Percentiles rank a stretch among this genome's conserved stretches.
These are phyloP conservation scores for Clonostachys chloroleuca DNA, from an alignment of 2,329 filamentous ascomycete species.

Conservation along the genomic window DNA sequence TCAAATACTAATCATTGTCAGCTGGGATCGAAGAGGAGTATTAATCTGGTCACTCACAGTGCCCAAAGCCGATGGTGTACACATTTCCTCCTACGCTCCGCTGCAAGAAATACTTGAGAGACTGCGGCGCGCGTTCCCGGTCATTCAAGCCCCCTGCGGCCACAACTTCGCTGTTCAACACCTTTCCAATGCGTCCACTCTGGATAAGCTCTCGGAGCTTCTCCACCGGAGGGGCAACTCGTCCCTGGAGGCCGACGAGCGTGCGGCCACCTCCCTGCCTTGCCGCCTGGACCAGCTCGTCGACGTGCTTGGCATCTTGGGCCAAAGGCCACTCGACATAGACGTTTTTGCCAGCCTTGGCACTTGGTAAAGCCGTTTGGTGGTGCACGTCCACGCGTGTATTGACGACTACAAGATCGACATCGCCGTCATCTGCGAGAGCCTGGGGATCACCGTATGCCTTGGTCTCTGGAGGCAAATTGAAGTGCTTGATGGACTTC, in stretches of 20 bases:
- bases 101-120: conserved; percentile 42
- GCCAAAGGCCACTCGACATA: conserved; percentile 58
- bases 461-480: conserved; percentile 31
- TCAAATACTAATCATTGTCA: conserved; percentile 30
- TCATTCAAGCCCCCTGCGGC: conserved; percentile 27
- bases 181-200: conserved; percentile 40
- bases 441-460: conserved; percentile 45
- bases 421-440: conserved; percentile 39
- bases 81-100: conserved; percentile 39
- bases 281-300: conserved; percentile 31
- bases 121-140: conserved; percentile 20
- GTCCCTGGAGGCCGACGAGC: conserved; percentile 47
- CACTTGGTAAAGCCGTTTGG: conserved; percentile 33
- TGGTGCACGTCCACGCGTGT: conserved; percentile 51
- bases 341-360: conserved; percentile 45
- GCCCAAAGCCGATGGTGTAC: conserved; percentile 34
- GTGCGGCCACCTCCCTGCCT: conserved; percentile 24
- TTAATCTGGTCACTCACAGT: conserved; percentile 22
- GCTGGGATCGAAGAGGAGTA: background rate
- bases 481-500: conserved; percentile 34
- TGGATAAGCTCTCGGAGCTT: conserved; percentile 39
- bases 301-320: conserved; percentile 29
- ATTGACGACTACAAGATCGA: conserved; percentile 51
- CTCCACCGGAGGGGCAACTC: conserved; percentile 33
- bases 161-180: conserved; percentile 44